These are phyloP conservation scores for Phanerochaete sordida DNA, from an alignment of 768 basidiomycete genomes.

Conservation along the genomic window DNA sequence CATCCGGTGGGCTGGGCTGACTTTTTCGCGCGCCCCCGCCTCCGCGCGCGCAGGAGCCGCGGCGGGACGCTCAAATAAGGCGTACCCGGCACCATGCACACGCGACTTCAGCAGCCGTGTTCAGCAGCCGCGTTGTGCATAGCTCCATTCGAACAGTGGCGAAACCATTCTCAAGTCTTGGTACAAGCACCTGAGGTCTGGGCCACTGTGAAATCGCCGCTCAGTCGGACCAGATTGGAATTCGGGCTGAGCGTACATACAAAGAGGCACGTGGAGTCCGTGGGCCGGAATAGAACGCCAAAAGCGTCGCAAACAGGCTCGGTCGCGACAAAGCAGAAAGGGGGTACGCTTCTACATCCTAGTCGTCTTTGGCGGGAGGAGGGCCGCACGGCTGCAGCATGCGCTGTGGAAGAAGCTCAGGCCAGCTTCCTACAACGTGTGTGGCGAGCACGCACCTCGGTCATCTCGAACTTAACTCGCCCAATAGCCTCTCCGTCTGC, in stretches of 20 bases:
- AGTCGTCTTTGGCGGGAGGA: constrained; percentile 31
- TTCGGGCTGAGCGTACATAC: neutral
- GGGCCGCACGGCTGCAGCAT: constrained; percentile 58
- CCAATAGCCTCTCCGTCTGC: constrained; percentile 95
- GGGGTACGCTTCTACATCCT: neutral
- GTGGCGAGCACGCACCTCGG: constrained; percentile 60
- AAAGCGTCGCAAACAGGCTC: neutral
- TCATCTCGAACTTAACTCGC: constrained; percentile 89
- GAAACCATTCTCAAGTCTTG: neutral
- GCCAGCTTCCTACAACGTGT: neutral
- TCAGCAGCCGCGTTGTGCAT: neutral
- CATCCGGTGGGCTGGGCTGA: neutral
- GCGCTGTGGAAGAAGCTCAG: constrained; percentile 26
- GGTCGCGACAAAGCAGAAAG: neutral
- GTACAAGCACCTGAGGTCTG: neutral
- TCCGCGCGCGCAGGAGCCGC: neutral
- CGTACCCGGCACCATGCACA: neutral
- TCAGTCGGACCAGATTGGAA: neutral
- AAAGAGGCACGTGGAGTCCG: neutral
- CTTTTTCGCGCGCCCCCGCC: neutral
- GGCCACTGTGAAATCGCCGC: neutral
- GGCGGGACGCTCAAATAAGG: neutral
- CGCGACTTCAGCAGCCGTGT: neutral
- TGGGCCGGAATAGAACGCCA: too few relatives aligned
- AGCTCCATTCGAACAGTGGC: neutral